A percentile compares a stretch with the other conserved stretches of the same genome.
Evolutionary conservation across 148 eudicot genomes (phyloP).

Genomic region (Drosera capensis): DNA sequence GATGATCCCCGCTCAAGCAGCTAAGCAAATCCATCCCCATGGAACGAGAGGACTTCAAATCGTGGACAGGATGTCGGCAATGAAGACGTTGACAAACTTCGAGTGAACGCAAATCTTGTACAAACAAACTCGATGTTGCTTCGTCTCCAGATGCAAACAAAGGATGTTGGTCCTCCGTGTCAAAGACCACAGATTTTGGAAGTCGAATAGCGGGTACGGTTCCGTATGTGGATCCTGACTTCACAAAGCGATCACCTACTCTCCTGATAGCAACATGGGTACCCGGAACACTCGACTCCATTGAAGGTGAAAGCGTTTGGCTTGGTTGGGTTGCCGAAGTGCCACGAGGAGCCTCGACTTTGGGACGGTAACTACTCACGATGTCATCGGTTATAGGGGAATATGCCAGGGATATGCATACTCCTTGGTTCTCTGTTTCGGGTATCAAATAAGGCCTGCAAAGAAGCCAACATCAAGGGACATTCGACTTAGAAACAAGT

Average conservation of each 20-base stretch:
- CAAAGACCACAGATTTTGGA: slow-evolving; percentile 54
- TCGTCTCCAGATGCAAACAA: slow-evolving; percentile 64
- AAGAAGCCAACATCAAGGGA: too few relatives aligned
- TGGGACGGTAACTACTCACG: slow-evolving; percentile 79
- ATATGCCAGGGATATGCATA: slow-evolving; percentile 80
- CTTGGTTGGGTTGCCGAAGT: slow-evolving; percentile 28
- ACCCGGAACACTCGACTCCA: slow-evolving; percentile 43
- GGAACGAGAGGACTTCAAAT: slow-evolving; percentile 20
- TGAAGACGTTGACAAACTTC: slow-evolving; percentile 26
- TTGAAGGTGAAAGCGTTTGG: slow-evolving; percentile 19
- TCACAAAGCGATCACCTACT: slow-evolving; percentile 21
- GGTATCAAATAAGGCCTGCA: slow-evolving; percentile 48
- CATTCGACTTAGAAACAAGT: too few relatives aligned
- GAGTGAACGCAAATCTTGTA: slow-evolving; percentile 55
- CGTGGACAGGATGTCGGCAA: slow-evolving; percentile 37
- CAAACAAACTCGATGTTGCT: slow-evolving; percentile 30
- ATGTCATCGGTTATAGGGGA: slow-evolving; percentile 32
- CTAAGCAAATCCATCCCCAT: slow-evolving; percentile 14
- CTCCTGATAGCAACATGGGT: slow-evolving; percentile 43
- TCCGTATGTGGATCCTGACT: slow-evolving; percentile 32
- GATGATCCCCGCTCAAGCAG: slow-evolving; percentile 23
- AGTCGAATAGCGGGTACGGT: slow-evolving; percentile 54
- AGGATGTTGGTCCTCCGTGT: slow-evolving; percentile 13
- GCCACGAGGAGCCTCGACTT: slow-evolving; percentile 31
- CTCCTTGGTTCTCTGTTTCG: slow-evolving; percentile 61